A percentile compares a stretch with the other conserved stretches of the same genome.
Evolutionary conservation across 441 rosid species (phyloP).

Genomic region (Viola pubescens): DNA sequence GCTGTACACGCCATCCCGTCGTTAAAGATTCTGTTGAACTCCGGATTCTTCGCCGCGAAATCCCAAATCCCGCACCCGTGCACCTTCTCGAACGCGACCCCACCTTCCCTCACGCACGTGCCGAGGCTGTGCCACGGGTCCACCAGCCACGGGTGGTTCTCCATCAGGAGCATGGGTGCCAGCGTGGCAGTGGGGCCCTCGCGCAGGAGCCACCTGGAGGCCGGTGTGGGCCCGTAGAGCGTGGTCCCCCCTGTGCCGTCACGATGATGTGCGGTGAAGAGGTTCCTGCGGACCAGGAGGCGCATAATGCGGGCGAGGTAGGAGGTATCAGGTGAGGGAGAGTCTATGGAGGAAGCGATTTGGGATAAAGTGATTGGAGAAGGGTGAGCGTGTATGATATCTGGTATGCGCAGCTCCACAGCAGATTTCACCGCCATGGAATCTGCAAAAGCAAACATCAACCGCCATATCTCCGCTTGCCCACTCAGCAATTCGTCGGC

Average conservation of each 20-base stretch:
- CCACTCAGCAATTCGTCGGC: slow-evolving; percentile 16
- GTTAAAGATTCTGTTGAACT: slow-evolving; percentile 28
- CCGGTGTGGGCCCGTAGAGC: slow-evolving; percentile 20
- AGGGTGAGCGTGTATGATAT: slow-evolving; percentile 30
- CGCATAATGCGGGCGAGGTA: slow-evolving; percentile 36
- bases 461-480: slow-evolving; percentile 25
- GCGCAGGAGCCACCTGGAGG: slow-evolving; percentile 29
- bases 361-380: slow-evolving; percentile 29
- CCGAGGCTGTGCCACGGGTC: slow-evolving; percentile 28
- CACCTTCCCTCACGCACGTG: slow-evolving; percentile 32
- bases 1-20: slow-evolving; percentile 26
- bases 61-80: slow-evolving; percentile 36
- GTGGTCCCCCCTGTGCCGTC: slow-evolving; percentile 17
- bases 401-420: slow-evolving; percentile 33
- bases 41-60: slow-evolving; percentile 20
- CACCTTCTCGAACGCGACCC: slow-evolving; percentile 30
- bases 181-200: slow-evolving; percentile 20
- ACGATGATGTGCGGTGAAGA: slow-evolving; percentile 21
- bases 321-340: slow-evolving; percentile 16
- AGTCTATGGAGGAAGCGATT: slow-evolving; percentile 20
- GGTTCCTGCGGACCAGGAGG: slow-evolving; percentile 22
- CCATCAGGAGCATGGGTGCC: slow-evolving; percentile 22
- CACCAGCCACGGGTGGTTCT: slow-evolving; percentile 12
- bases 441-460: slow-evolving; percentile 26
- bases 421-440: slow-evolving; percentile 33